Evolutionary conservation across 495 filamentous ascomycete species (phyloP), one percentile per base, ranked within the genome.

Genomic region (Trichodelitschia bisporula): DNA sequence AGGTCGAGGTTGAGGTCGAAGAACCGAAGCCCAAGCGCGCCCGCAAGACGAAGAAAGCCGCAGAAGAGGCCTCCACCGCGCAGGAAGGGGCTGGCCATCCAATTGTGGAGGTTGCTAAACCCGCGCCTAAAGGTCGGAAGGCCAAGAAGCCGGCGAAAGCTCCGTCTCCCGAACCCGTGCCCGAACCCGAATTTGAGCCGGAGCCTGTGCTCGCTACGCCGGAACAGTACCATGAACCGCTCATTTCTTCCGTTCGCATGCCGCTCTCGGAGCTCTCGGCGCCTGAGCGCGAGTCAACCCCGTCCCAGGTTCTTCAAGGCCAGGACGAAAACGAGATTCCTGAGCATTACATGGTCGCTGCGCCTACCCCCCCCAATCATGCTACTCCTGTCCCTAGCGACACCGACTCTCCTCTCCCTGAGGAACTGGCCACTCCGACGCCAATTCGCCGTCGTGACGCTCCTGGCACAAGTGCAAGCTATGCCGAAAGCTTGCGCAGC

Each of bases 21-120:
- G 9, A 41, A 39, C 36, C 26, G 25, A 4, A 44, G 44, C 27
- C 29, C 21, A 16, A 34, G 26, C 13, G 32, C 33, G 26, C 41
- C 40, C 25, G 19, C 24, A n/a, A n/a, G n/a, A 39, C 34, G 15
- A 41, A 41, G 28, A 17, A 15, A 11, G 26, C 19, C 4, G 35
- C 35, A 14, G 37, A 40, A 16, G 16, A 16, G n/a, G 27, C 5
- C 6, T 6, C 27, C 6, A 29, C 6, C 15, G 6, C 13, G 5
- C 6, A 29, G 6, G 9, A n/a, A 14, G 5, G 6, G 16, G 14
- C n/a, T 12, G 14, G 6, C 13, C 15, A 9, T 14, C 6, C 27
- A n/a, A 14, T 14, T 1, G 26, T 38, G 19, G 1, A 18, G 4
- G 29, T 15, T 3, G 23, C 33, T 9, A 26, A 39, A 18, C 26